Evolutionary conservation across 2,329 filamentous ascomycete species (phyloP).

Genomic region (Fusarium palustre): DNA sequence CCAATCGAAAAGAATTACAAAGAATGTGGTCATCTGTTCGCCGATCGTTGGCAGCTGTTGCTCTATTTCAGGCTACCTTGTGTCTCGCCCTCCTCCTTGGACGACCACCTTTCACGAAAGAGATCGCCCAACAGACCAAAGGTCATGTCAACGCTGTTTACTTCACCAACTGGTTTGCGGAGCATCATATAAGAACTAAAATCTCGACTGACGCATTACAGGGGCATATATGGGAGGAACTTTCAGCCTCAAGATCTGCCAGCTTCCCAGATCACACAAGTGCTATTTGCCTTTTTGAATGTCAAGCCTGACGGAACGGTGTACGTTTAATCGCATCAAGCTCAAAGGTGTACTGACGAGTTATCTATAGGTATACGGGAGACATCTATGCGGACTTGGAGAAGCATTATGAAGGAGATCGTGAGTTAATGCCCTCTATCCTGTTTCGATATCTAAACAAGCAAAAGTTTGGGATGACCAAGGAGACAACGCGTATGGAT

Average conservation of each 20-base stretch:
- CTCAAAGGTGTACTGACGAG: neutral
- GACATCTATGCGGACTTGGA: conserved; percentile 78
- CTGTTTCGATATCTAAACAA: neutral
- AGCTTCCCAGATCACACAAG: conserved; percentile 73
- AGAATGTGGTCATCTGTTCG: conserved; percentile 45
- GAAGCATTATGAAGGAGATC: conserved; percentile 74
- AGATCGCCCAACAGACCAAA: conserved; percentile 36
- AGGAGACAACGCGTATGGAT: conserved; percentile 31
- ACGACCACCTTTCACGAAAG: neutral
- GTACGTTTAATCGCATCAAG: conserved; percentile 53
- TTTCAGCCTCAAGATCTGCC: conserved; percentile 47
- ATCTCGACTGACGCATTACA: conserved; percentile 47
- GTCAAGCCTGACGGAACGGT: conserved; percentile 77
- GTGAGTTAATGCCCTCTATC: conserved; percentile 46
- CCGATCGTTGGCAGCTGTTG: conserved; percentile 45
- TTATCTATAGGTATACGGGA: conserved; percentile 64
- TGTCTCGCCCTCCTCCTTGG: conserved; percentile 40
- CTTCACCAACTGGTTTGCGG: conserved; percentile 30
- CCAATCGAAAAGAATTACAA: neutral
- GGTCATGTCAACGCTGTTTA: conserved; percentile 39
- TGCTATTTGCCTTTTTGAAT: conserved; percentile 87
- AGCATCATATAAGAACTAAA: conserved; percentile 54
- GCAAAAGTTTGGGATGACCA: conserved; percentile 20
- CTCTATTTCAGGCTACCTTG: conserved; percentile 43
- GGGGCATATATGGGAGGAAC: conserved; percentile 29